Conservation (phyloP, 352 stramenopile genomes). For the Pythium sp. region DNA sequence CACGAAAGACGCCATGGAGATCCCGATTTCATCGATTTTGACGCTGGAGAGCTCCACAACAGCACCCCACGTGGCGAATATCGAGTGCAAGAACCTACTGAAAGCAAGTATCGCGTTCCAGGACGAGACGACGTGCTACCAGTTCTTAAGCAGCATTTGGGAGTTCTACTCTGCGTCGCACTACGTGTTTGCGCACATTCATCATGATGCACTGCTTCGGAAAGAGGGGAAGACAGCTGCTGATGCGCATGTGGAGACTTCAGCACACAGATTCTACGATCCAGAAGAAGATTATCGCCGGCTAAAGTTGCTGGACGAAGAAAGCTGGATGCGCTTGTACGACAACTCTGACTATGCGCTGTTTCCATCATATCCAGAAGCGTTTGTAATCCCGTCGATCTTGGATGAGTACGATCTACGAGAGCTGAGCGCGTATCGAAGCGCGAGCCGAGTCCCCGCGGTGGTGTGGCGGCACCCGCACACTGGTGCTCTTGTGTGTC, state of each 20-base stretch:
- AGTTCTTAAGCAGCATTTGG: conserved; percentile 73
- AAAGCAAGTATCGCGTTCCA: conserved; percentile 82
- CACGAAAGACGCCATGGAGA: conserved; percentile 78
- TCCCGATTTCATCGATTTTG: conserved; percentile 74
- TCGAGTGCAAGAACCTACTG: conserved; percentile 82
- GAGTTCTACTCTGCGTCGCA: conserved; percentile 59
- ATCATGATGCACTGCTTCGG: conserved; percentile 67
- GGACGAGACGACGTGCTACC: conserved; percentile 71
- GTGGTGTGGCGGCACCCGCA: conserved; percentile 92
- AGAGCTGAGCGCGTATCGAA: conserved; percentile 90
- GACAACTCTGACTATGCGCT: conserved; percentile 88
- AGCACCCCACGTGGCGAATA: conserved; percentile 77
- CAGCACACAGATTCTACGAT: conserved; percentile 60
- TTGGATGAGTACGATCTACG: conserved; percentile 90
- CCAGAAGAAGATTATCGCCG: conserved; percentile 78
- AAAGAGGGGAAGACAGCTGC: conserved; percentile 31
- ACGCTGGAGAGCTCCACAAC: conserved; percentile 79
- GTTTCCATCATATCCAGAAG: conserved; percentile 93
- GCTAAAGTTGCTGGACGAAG: conserved; percentile 74
- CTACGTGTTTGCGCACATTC: conserved; percentile 76
- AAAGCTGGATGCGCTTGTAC: conserved; percentile 80
- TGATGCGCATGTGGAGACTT: conserved; percentile 31
- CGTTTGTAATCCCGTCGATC: conserved; percentile 91
- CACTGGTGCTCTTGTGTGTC: conserved; percentile 88
- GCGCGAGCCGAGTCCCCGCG: conserved; percentile 90